Evolutionary conservation across 2,329 filamentous ascomycete genomes (phyloP).

Genomic region (Botryosphaeria dothidea): DNA sequence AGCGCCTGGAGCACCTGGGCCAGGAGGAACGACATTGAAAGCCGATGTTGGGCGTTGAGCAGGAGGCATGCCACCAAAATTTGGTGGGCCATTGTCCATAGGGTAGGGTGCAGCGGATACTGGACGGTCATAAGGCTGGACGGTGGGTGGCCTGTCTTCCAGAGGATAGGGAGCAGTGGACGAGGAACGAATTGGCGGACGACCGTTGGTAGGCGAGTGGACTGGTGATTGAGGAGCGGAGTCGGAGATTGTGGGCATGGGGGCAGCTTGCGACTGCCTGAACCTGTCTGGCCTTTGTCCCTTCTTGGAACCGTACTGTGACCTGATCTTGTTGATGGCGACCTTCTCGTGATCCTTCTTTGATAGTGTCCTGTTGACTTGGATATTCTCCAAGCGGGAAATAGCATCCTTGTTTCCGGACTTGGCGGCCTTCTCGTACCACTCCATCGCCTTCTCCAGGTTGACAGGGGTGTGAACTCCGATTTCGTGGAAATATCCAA

Average conservation of each 20-base stretch:
- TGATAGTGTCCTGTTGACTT: slow-evolving; percentile 78
- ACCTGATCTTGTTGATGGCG: slow-evolving; percentile 80
- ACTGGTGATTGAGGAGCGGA: slow-evolving; percentile 35
- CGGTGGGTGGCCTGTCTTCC: slow-evolving; percentile 43
- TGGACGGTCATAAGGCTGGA: slow-evolving; percentile 41
- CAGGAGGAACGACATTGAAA: slow-evolving; percentile 51
- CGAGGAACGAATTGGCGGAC: slow-evolving; percentile 33
- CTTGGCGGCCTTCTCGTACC: slow-evolving; percentile 87
- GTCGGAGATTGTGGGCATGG: slow-evolving; percentile 43
- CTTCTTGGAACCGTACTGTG: slow-evolving; percentile 53
- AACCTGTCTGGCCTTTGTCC: slow-evolving; percentile 49
- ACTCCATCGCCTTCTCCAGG: slow-evolving; percentile 76
- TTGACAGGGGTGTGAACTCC: slow-evolving; percentile 89
- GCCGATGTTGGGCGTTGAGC: slow-evolving; percentile 45
- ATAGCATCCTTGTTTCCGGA: slow-evolving; percentile 91
- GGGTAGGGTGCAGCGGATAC: slow-evolving; percentile 69
- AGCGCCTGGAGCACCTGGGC: slow-evolving; percentile 24
- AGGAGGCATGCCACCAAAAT: slow-evolving; percentile 40
- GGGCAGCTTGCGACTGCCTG: slow-evolving; percentile 35
- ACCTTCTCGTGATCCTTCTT: slow-evolving; percentile 92
- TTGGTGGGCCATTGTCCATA: slow-evolving; percentile 63
- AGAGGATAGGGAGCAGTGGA: slow-evolving; percentile 46
- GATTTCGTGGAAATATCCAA: slow-evolving; percentile 97
- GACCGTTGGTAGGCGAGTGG: slow-evolving; percentile 23
- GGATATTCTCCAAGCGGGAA: slow-evolving; percentile 79